Percentiles rank a stretch among this genome's conserved stretches.
Evolutionary conservation across 2,329 filamentous ascomycete genomes (phyloP).

Genomic region (Beauveria asiatica): DNA sequence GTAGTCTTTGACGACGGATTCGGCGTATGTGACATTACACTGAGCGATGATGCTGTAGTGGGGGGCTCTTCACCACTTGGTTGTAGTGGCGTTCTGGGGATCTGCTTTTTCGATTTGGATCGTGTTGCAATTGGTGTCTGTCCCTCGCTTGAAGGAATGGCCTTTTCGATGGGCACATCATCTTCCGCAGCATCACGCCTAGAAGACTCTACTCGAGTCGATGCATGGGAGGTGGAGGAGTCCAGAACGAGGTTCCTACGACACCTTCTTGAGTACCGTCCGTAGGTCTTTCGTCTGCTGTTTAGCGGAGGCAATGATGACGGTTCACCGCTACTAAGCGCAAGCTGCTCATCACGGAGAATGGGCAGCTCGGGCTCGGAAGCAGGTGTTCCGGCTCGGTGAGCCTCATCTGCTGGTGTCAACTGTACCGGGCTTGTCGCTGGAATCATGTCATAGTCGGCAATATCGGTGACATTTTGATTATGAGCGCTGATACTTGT

Average conservation of each 20-base stretch:
- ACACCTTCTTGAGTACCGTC: constrained; percentile 14
- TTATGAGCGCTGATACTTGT: constrained; percentile 12
- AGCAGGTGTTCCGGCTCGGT: constrained; percentile 13
- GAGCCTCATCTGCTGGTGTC: constrained; percentile 19
- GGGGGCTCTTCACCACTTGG: not conserved
- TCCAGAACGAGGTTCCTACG: constrained; percentile 21
- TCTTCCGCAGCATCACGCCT: not conserved
- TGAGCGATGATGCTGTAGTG: constrained; percentile 21
- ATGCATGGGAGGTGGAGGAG: constrained; percentile 16
- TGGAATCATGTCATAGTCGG: constrained; percentile 30
- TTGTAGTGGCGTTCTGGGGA: not conserved
- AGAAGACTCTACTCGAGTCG: not conserved
- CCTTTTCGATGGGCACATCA: not conserved
- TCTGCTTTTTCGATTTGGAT: not conserved
- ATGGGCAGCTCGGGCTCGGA: constrained; percentile 28
- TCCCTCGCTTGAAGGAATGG: not conserved
- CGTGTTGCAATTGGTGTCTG: constrained; percentile 1
- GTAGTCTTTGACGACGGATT: constrained; percentile 27
- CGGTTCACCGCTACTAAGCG: constrained; percentile 17
- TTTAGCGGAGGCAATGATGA: constrained; percentile 19
- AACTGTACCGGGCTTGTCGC: constrained; percentile 28
- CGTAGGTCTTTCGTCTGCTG: constrained; percentile 16
- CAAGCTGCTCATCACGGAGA: constrained; percentile 15
- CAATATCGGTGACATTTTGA: constrained; percentile 5
- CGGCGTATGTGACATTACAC: constrained; percentile 32